Conservation (phyloP, 2,329 filamentous ascomycete species). For the Calycina herbarum region DNA sequence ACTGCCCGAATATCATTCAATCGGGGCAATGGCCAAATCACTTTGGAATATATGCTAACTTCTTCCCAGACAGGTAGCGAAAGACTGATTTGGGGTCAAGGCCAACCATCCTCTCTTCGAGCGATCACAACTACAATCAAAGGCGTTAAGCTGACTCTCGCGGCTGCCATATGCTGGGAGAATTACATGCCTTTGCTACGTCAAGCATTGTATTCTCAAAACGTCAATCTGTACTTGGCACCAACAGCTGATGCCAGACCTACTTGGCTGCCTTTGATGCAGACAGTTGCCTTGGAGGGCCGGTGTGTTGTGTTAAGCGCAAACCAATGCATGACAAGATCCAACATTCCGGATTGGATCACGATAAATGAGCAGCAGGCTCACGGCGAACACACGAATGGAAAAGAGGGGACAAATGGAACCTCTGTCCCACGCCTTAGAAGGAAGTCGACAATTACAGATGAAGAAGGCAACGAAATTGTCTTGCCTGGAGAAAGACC, state of each 20-base stretch:
- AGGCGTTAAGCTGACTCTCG: constrained; percentile 77
- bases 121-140: constrained; percentile 79
- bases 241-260: constrained; percentile 85
- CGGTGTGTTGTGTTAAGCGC: constrained; percentile 82
- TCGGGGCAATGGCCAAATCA: background rate
- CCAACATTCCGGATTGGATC: constrained; percentile 59
- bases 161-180: constrained; percentile 92
- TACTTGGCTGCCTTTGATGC: constrained; percentile 80
- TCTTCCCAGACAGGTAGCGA: constrained; percentile 66
- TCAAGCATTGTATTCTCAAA: constrained; percentile 82
- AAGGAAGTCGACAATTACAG: constrained; percentile 31
- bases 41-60: constrained; percentile 12
- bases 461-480: constrained; percentile 55
- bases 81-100: constrained; percentile 85
- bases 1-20: background rate
- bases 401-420: constrained; percentile 10
- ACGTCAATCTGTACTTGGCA: constrained; percentile 87
- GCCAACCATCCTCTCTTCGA: constrained; percentile 72
- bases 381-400: background rate
- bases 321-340: constrained; percentile 74
- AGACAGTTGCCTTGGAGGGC: constrained; percentile 78
- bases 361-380: constrained; percentile 27
- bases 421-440: background rate
- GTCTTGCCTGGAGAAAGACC: constrained; percentile 39
- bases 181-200: constrained; percentile 92